These are phyloP conservation scores for Beta macrorhiza DNA, from an alignment of 179 eudicot genomes.

Conservation along the genomic window DNA sequence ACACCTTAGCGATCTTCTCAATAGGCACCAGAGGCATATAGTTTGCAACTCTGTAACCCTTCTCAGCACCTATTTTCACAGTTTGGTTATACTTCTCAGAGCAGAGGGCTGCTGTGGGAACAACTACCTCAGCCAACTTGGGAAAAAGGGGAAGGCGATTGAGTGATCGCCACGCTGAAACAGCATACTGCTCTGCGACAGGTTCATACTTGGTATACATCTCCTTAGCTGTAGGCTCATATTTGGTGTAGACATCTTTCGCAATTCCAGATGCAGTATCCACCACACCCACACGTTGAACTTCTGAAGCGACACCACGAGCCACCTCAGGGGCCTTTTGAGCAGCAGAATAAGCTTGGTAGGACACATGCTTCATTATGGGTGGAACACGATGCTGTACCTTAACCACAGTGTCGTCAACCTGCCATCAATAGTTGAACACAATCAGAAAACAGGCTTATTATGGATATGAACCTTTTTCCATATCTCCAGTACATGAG, in stretches of 20 bases:
- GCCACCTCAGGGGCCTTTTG: conserved; percentile 76
- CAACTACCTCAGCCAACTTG: conserved; percentile 62
- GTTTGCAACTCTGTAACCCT: conserved; percentile 71
- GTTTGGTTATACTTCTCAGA: conserved; percentile 79
- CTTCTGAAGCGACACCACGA: conserved; percentile 66
- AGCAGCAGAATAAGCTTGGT: conserved; percentile 58
- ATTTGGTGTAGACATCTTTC: conserved; percentile 59
- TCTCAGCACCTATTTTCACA: conserved; percentile 56
- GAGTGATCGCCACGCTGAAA: conserved; percentile 69
- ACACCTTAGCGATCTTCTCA: conserved; percentile 73
- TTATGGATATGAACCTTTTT: background rate
- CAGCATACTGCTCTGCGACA: conserved; percentile 82
- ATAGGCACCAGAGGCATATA: conserved; percentile 86
- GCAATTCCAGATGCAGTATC: conserved; percentile 81
- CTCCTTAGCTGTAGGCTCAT: conserved; percentile 75
- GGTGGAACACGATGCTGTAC: conserved; percentile 66
- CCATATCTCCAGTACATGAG: background rate
- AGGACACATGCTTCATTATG: conserved; percentile 56
- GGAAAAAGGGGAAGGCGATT: conserved; percentile 85
- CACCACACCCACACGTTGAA: conserved; percentile 56
- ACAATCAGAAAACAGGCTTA: background rate
- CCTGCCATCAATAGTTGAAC: conserved; percentile 36
- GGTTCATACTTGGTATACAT: conserved; percentile 80
- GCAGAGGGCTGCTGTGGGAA: conserved; percentile 73
- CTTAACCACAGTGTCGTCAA: conserved; percentile 68